phyloP scores from a whole-genome alignment of 2,329 filamentous ascomycete genomes.

The Stromatinia cepivora region DNA sequence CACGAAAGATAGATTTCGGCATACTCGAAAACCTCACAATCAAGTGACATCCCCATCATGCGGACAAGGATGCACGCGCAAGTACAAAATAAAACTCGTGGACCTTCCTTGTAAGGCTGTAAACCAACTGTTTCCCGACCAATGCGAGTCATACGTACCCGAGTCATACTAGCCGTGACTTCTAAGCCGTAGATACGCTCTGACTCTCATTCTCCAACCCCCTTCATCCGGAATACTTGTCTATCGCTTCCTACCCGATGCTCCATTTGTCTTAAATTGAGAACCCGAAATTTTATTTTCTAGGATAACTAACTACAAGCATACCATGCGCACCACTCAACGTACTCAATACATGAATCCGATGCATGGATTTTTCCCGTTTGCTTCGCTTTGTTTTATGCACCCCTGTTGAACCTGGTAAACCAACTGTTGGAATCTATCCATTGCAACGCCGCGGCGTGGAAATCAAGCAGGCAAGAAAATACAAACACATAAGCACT shows the following conservation, averaged over 20 bases:
- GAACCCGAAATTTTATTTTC: not conserved
- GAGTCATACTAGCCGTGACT: not conserved
- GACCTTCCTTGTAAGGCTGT: constrained; percentile 20
- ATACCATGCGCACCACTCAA: not conserved
- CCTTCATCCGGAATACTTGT: too few relatives aligned
- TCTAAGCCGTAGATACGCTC: not conserved
- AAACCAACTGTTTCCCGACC: constrained; percentile 2
- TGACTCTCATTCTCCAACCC: not conserved
- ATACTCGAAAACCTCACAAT: not conserved
- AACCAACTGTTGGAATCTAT: not conserved
- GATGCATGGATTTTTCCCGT: not conserved
- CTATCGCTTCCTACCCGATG: not conserved
- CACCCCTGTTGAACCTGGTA: constrained; percentile 10
- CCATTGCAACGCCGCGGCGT: not conserved
- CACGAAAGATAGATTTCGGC: not conserved
- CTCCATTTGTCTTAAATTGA: not conserved
- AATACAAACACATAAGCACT: not conserved
- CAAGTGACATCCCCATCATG: constrained; percentile 16
- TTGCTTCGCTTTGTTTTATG: not conserved
- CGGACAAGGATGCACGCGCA: not conserved
- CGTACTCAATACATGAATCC: too few relatives aligned
- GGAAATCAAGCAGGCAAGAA: not conserved
- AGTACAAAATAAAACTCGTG: not conserved
- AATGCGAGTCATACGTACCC: constrained; percentile 16
- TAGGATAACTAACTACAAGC: not conserved